phyloP scores from a whole-genome alignment of 1,139 yeast genomes.

The Sugiyamaella japonica region DNA sequence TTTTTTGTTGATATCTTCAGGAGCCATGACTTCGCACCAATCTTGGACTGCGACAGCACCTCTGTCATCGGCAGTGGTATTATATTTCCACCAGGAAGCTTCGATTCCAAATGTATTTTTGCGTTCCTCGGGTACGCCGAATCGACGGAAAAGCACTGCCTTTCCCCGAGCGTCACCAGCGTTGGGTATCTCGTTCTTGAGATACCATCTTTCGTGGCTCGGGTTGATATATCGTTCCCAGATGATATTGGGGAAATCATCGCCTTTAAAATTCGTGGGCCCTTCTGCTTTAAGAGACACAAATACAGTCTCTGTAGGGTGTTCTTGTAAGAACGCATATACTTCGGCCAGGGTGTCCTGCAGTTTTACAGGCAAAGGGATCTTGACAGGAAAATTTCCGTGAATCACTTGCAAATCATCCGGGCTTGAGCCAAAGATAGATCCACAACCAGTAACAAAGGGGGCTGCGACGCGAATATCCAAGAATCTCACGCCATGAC shows the following conservation, averaged over 20 bases:
- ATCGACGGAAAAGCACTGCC: slow-evolving; percentile 65
- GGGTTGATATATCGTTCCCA: slow-evolving; percentile 60
- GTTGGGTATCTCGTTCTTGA: slow-evolving; percentile 56
- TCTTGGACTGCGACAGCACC: slow-evolving; percentile 70
- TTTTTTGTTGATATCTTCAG: slow-evolving; percentile 60
- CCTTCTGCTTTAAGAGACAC: slow-evolving; percentile 79
- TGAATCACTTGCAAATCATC: slow-evolving; percentile 69
- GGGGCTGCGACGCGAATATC: slow-evolving; percentile 53
- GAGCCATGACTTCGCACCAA: slow-evolving; percentile 62
- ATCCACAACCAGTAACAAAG: slow-evolving; percentile 8
- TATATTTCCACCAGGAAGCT: slow-evolving; percentile 65
- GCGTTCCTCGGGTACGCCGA: slow-evolving; percentile 48
- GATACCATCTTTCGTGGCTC: slow-evolving; percentile 60
- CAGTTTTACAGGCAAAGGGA: slow-evolving; percentile 61
- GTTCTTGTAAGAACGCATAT: slow-evolving; percentile 54
- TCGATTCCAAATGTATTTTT: slow-evolving; percentile 57
- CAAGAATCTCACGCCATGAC: slow-evolving; percentile 73
- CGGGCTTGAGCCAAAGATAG: slow-evolving; percentile 6
- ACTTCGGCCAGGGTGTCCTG: slow-evolving; percentile 54
- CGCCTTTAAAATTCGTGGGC: slow-evolving; percentile 34
- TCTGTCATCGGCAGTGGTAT: slow-evolving; percentile 66
- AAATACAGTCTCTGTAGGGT: slow-evolving; percentile 61
- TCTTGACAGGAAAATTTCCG: slow-evolving; percentile 71
- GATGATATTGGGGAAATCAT: slow-evolving; percentile 62
- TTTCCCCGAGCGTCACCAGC: slow-evolving; percentile 68